Evolutionary conservation across 805 yeast genomes (phyloP).

Genomic region (Saturnispora quitensis): DNA sequence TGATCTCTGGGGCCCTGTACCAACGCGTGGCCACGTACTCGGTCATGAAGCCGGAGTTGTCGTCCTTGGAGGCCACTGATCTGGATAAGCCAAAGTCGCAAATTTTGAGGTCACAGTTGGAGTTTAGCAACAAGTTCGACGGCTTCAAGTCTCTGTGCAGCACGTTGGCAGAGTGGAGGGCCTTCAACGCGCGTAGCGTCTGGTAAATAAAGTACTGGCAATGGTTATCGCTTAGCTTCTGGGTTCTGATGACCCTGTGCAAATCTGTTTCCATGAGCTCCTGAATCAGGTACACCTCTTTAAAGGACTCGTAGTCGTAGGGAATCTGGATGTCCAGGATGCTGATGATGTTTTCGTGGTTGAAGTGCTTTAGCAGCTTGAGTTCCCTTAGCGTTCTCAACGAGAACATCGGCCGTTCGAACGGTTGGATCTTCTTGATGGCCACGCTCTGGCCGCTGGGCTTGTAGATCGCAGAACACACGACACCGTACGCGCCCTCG

Average conservation of each 20-base stretch:
- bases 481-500: slow-evolving; percentile 95
- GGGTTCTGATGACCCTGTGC: slow-evolving; percentile 74
- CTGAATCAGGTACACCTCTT: slow-evolving; percentile 82
- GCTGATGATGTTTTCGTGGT: slow-evolving; percentile 87
- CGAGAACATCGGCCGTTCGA: slow-evolving; percentile 82
- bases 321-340: slow-evolving; percentile 88
- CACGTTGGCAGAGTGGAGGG: slow-evolving; percentile 88
- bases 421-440: slow-evolving; percentile 88
- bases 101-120: slow-evolving; percentile 88
- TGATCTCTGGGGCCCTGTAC: slow-evolving; percentile 97
- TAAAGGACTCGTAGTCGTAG: slow-evolving; percentile 58
- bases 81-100: slow-evolving; percentile 93
- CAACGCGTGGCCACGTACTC: slow-evolving; percentile 97
- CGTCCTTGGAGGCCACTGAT: slow-evolving; percentile 50
- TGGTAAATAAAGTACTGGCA: slow-evolving; percentile 91
- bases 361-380: slow-evolving; percentile 79
- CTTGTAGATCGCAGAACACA: slow-evolving; percentile 78
- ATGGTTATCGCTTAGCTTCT: slow-evolving; percentile 81
- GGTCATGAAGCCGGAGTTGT: slow-evolving; percentile 77
- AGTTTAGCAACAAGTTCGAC: slow-evolving; percentile 71
- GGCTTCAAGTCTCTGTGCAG: slow-evolving; percentile 92
- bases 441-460: slow-evolving; percentile 90
- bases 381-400: slow-evolving; percentile 83
- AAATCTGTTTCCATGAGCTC: slow-evolving; percentile 85
- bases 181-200: slow-evolving; percentile 80